phyloP scores from a whole-genome alignment of 768 basidiomycete species.

The Macrolepiota fuliginosa region DNA sequence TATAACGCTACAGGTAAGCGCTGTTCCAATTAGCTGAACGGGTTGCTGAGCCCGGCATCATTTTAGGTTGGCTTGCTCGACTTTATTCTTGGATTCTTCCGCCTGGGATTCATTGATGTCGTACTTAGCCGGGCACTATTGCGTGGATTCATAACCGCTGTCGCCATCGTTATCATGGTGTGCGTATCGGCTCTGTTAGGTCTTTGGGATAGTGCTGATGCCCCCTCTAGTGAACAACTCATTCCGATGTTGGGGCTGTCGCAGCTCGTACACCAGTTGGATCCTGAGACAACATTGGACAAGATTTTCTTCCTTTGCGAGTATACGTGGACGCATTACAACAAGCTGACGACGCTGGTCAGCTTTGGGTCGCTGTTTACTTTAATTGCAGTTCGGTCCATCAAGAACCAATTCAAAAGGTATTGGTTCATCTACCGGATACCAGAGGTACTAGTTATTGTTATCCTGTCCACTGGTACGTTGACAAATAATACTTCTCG shows the following conservation, averaged over 20 bases:
- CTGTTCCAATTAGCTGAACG: not conserved
- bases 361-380: slow-evolving; percentile 67
- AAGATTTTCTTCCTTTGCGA: slow-evolving; percentile 77
- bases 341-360: slow-evolving; percentile 68
- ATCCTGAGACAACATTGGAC: slow-evolving; percentile 68
- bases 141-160: slow-evolving; percentile 83
- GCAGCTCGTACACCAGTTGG: slow-evolving; percentile 46
- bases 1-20: slow-evolving; percentile 75
- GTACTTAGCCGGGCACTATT: slow-evolving; percentile 87
- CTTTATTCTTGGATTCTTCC: slow-evolving; percentile 81
- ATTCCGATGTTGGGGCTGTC: slow-evolving; percentile 88
- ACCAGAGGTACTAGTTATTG: slow-evolving; percentile 89
- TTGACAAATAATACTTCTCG: slow-evolving; percentile 5
- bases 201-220: slow-evolving; percentile 2
- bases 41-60: not conserved
- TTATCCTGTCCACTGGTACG: slow-evolving; percentile 79
- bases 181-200: slow-evolving; percentile 30
- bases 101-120: slow-evolving; percentile 91
- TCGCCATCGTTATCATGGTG: slow-evolving; percentile 85
- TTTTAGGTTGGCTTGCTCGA: slow-evolving; percentile 79
- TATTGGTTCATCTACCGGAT: slow-evolving; percentile 75
- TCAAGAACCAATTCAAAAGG: slow-evolving; percentile 58
- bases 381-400: slow-evolving; percentile 58
- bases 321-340: slow-evolving; percentile 51
- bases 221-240: slow-evolving; percentile 62